A percentile compares a stretch with the other conserved stretches of the same genome.
Evolutionary conservation across 345 rosid species (phyloP).

Genomic region (Microthlaspi erraticum): DNA sequence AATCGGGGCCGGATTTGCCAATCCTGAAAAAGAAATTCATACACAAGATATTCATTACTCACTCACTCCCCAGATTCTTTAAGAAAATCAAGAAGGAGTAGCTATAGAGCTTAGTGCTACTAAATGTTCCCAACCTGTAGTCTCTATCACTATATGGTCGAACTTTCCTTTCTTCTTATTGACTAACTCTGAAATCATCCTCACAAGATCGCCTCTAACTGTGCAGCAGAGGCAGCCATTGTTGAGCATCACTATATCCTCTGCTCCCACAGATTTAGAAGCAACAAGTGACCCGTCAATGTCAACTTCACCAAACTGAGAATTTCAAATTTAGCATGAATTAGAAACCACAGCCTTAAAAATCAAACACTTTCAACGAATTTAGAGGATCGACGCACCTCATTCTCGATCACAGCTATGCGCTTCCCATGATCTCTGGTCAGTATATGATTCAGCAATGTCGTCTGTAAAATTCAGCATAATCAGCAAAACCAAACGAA

Average conservation of each 20-base stretch:
- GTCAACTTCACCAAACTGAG: constrained; percentile 93
- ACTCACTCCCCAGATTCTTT: background rate
- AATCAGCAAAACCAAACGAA: background rate
- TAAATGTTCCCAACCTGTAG: constrained; percentile 62
- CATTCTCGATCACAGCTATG: constrained; percentile 95
- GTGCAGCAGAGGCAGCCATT: constrained; percentile 99
- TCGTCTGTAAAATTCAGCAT: constrained; percentile 57
- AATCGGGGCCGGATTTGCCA: constrained; percentile 98
- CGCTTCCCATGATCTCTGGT: constrained; percentile 98
- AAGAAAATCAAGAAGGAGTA: background rate
- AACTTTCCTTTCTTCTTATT: constrained; percentile 80
- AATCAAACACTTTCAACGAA: background rate
- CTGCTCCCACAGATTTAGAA: constrained; percentile 83
- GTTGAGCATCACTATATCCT: constrained; percentile 91
- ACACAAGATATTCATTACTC: background rate
- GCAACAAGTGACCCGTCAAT: constrained; percentile 96
- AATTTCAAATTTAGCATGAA: constrained; percentile 12
- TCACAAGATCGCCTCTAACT: constrained; percentile 95
- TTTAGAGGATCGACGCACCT: constrained; percentile 48
- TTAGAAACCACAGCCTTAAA: background rate
- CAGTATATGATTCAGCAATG: constrained; percentile 86
- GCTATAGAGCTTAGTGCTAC: background rate
- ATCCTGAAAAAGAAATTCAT: constrained; percentile 52
- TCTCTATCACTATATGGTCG: constrained; percentile 93
- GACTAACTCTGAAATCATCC: constrained; percentile 88